A percentile compares a stretch with the other conserved stretches of the same genome.
Evolutionary conservation across 2,329 filamentous ascomycete species (phyloP).

Genomic region (Berkeleyomyces basicola): DNA sequence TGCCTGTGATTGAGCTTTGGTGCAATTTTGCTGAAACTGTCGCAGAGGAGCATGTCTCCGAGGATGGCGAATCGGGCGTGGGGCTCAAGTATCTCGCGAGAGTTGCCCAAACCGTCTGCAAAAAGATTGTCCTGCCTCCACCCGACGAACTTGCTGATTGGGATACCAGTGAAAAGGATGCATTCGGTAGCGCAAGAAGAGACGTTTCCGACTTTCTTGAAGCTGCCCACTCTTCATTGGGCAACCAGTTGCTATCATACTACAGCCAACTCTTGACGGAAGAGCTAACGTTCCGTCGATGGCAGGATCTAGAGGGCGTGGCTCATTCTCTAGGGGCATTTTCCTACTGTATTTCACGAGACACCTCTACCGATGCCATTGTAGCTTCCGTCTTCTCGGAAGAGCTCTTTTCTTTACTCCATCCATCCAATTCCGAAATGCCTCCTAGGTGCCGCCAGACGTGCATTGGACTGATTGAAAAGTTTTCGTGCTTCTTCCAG

Average conservation of each 20-base stretch:
- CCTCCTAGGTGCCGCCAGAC: conserved; percentile 49
- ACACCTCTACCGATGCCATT: conserved; percentile 38
- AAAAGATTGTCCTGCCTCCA: conserved; percentile 52
- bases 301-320: conserved; percentile 44
- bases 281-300: conserved; percentile 21
- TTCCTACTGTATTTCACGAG: conserved; percentile 46
- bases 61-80: conserved; percentile 25
- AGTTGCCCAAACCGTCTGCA: conserved; percentile 49
- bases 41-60: conserved; percentile 39
- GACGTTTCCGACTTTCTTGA: conserved; percentile 68
- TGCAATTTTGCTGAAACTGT: conserved; percentile 55
- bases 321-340: conserved; percentile 49
- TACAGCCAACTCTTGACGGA: conserved; percentile 40
- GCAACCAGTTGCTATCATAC: conserved; percentile 35
- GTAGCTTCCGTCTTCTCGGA: conserved; percentile 46
- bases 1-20: conserved; percentile 67
- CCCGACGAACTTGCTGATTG: conserved; percentile 41
- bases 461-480: conserved; percentile 52
- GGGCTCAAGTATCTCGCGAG: conserved; percentile 17
- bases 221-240: conserved; percentile 48
- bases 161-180: conserved; percentile 51
- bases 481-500: conserved; percentile 63
- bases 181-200: conserved; percentile 55
- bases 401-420: conserved; percentile 17
- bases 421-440: conserved; percentile 27